Base-by-base conservation (phyloP, 2,329 filamentous ascomycete genomes). In the Didymella lethalis region DNA sequence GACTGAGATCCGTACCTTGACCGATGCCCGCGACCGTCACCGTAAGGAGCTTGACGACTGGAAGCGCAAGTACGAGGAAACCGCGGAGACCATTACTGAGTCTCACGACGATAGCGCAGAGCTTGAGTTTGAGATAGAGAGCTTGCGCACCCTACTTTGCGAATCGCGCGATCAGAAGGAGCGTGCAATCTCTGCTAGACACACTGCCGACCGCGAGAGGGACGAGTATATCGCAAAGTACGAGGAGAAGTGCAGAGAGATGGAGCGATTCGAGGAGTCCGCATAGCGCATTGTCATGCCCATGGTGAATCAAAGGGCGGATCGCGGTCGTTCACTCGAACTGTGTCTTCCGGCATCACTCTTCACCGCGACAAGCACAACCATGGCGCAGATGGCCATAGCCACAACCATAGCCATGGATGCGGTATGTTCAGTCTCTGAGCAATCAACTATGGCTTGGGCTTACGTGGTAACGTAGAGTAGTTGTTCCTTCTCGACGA, bases 161-260 rank as follows among this genome's bases (percentile, higher is more conserved):
- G 67, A 70, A 43, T 62, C 66, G 8, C 65, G 67, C 20, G 66
- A 70, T 44, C 66, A 70, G 49, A 70, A 70, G 46, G 67, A 69
- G 20, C 63, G 65, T 7, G 66, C 67, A 2, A 69, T 70, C 10
- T 48, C 58, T 16, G 66, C 66, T 1, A 60, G 67, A 1, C 60
- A 70, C 41, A 56, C 62, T 7, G 66, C 67, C n/a, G 66, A 70
- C 34, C 66, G 64, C 44, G 67, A 70, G 51, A 58, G 67, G 16
- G 67, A 70, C 40, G 66, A 69, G 31, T 62, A 63, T 28, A 51
- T 67, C 10, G 49, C 62, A 14, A 66, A 66, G 50, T 69, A 69
- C 31, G 66, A 70, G 31, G 66, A 70, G 58, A 70, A 70, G 57
- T 69, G 67, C 31, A 54, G 67, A 1, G 67, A 70, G 34, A 61